A percentile compares a stretch with the other conserved stretches of the same genome.
These are phyloP conservation scores for Boletus vermiculosoides DNA, from an alignment of 768 basidiomycete species.

Conservation along the genomic window DNA sequence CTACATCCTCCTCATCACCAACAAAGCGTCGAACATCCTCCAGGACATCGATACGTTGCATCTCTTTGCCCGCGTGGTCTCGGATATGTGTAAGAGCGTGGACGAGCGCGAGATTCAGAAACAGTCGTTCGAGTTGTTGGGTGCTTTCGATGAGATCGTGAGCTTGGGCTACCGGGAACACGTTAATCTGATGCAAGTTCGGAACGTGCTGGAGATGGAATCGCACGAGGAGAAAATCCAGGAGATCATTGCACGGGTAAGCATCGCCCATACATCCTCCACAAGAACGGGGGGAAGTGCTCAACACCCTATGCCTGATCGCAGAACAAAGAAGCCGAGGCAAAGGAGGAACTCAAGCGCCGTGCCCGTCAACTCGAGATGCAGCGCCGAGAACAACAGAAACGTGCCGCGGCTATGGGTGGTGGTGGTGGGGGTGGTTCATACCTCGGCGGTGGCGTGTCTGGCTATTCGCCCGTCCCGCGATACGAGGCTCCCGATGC, in stretches of 20 bases:
- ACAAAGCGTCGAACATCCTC: constrained; percentile 97
- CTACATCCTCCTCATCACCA: constrained; percentile 96
- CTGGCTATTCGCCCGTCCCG: constrained; percentile 70
- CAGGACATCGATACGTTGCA: constrained; percentile 98
- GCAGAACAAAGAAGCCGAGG: constrained; percentile 98
- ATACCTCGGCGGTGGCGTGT: constrained; percentile 64
- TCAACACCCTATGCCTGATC: not conserved
- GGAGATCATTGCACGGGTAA: constrained; percentile 92
- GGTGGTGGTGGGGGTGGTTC: constrained; percentile 45
- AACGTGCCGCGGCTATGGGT: constrained; percentile 57
- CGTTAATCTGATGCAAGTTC: constrained; percentile 75
- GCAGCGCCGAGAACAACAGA: constrained; percentile 93
- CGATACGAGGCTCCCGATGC: constrained; percentile 70
- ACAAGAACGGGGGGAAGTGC: not conserved
- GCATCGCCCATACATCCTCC: constrained; percentile 22
- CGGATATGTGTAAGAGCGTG: constrained; percentile 82
- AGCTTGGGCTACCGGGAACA: constrained; percentile 83
- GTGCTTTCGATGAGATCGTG: constrained; percentile 96
- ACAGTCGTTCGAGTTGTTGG: constrained; percentile 89
- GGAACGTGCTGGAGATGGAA: constrained; percentile 83
- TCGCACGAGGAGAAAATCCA: constrained; percentile 94
- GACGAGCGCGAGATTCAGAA: constrained; percentile 88
- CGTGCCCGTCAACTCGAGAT: constrained; percentile 97
- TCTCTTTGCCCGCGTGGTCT: constrained; percentile 90
- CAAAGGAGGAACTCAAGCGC: constrained; percentile 97